Base-by-base conservation (phyloP, 2,329 filamentous ascomycete genomes). In the Xylariaceae sp. region DNA sequence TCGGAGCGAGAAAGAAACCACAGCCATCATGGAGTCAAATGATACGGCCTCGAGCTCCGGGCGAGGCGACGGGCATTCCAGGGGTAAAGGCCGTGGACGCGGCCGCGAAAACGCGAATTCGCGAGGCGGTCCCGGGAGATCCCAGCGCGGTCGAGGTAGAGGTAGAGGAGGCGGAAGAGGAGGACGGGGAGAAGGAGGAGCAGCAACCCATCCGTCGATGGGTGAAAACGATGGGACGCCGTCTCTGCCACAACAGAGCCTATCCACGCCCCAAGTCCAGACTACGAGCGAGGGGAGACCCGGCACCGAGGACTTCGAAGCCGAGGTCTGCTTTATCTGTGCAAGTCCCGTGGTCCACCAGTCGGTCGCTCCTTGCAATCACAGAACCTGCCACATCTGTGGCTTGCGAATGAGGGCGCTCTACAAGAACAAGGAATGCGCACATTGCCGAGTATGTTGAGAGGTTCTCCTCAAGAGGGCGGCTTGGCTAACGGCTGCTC, bases 351-450 rank as follows among this genome's bases (percentile, higher is more conserved):
- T 98, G 30, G 77, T 83, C 31, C 88, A 96, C 64, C 80, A 86
- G 49, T 83, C 89, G 8, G 78, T 98, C 44, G 80, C 89, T 19
- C 90, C 92, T 14, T 98, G 92, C 63, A 96, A 95, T 59, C 92
- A 98, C 63, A 76, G 85, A 37, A 95, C 90, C 31, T 98, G 92
- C 57, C 92, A 98, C 63, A 94, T 96, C 45, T 98, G 92, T 59
- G 82, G 88, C 8, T 65, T 98, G 47, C 77, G 92, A 39, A 77
- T 96, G 75, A 77, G 92, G 49, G 92, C 90, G 1, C 66, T 98
- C 28, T 98, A 96, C 64, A 96, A 95, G 67, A 93, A 80, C 39
- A 94, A 94, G 59, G 84, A 89, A 44, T 98, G 92, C 61, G 84
- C 89, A n/a, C 89, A 96, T 59, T 98, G 92, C 57, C 73, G 92